Evolutionary conservation across 1,284 basidiomycete species (phyloP), one percentile per base, ranked within the genome.

Genomic region (Trametes sp.): DNA sequence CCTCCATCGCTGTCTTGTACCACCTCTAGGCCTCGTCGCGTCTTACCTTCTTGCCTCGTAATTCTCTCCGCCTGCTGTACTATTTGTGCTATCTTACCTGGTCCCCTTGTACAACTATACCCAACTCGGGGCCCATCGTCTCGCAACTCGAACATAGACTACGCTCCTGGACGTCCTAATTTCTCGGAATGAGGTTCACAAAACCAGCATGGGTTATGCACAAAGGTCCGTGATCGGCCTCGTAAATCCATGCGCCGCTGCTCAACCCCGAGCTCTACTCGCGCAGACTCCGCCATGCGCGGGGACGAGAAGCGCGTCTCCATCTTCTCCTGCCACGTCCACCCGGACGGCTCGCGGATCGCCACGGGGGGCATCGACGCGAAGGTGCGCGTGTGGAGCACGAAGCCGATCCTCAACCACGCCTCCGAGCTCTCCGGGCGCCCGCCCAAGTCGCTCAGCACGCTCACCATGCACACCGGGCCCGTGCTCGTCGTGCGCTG

Each of bases 311-410:
- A 95, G 70, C 86, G 88, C 55, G 81, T 90, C 31, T 92, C 95
- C 23, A 97, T 99, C 71, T 98, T 96, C 82, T 94, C 94, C 28
- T 85, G 97, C 23, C 89, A 94, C 68, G 94, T 98, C 13, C 96
- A 98, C 75, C 98, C 98, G 0, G 97, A 99, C 73, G 94, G 94
- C 64, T 96, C 94, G 41, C 87, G 97, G 28, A 89, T 99, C 64
- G 98, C 98, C 10, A 99, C 97, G 1, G 97, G 96, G 23, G 96
- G 97, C 16, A 83, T 98, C 49, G 96, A 98, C 76, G 90, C 94
- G 52, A 98, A 98, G 82, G 89, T 99, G 67, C 92, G 96, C 65
- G 95, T 99, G 77, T 99, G 98, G 98, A 93, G 92, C 66, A 98
- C 97, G 0, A 90, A 92, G 62, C 95, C 96, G 1, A 97, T 99